Percentiles rank a stretch among this genome's conserved stretches.
phyloP scores from a whole-genome alignment of 192 early-diverging fungal species.

The Rhizoclosmatium globosum region DNA sequence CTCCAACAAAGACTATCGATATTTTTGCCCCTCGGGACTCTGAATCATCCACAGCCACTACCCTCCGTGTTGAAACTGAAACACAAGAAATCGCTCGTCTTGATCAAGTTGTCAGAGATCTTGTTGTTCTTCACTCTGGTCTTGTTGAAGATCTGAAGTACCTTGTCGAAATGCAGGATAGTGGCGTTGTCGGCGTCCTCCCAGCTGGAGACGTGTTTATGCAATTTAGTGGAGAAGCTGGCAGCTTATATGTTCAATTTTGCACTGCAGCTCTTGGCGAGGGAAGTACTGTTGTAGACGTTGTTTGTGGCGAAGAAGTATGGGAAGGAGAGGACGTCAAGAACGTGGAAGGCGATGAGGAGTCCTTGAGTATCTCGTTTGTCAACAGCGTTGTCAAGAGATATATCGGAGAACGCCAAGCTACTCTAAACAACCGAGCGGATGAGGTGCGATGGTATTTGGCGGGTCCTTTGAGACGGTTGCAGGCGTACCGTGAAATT shows the following conservation, averaged over 20 bases:
- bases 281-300: background rate
- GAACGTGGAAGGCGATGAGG: conserved; percentile 4
- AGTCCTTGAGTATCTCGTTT: background rate
- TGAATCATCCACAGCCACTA: conserved; percentile 13
- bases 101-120: conserved; percentile 26
- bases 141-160: conserved; percentile 31
- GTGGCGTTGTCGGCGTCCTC: conserved; percentile 5
- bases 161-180: conserved; percentile 20
- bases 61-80: conserved; percentile 33
- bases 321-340: background rate
- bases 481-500: background rate
- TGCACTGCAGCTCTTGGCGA: conserved; percentile 12
- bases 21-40: conserved; percentile 15
- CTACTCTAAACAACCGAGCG: background rate
- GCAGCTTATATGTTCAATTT: conserved; percentile 21
- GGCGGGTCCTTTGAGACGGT: conserved; percentile 8
- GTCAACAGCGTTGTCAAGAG: conserved; percentile 12
- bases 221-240: conserved; percentile 16
- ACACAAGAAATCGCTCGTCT: conserved; percentile 34
- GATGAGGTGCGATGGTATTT: conserved; percentile 35
- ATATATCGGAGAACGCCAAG: conserved; percentile 7
- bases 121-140: conserved; percentile 7
- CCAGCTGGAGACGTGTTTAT: conserved; percentile 25
- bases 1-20: conserved; percentile 26
- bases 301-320: background rate